A percentile compares a stretch with the other conserved stretches of the same genome.
phyloP scores from a whole-genome alignment of 805 yeast genomes.

The Clavispora vitiphila region DNA sequence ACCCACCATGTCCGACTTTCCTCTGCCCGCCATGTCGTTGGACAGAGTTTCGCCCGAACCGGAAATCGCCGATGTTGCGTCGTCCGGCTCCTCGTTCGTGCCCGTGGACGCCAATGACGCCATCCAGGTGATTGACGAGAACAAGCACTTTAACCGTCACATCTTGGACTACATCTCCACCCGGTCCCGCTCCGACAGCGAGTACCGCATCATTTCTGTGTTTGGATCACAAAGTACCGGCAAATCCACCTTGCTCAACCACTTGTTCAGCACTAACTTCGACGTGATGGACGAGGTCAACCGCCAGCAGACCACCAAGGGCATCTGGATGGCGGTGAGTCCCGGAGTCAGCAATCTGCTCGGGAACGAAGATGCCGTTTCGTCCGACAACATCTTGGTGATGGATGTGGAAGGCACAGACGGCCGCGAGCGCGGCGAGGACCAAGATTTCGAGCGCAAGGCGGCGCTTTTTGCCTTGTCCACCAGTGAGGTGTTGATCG shows the following conservation, averaged over 20 bases:
- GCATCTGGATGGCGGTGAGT: constrained; percentile 41
- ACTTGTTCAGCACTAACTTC: constrained; percentile 71
- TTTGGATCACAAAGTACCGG: constrained; percentile 98
- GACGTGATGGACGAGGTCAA: constrained; percentile 88
- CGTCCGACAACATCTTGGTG: constrained; percentile 53
- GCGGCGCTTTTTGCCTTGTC: constrained; percentile 93
- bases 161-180: constrained; percentile 12
- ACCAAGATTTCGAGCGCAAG: constrained; percentile 95
- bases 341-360: constrained; percentile 24
- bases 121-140: constrained; percentile 59
- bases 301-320: constrained; percentile 76
- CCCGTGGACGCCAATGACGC: constrained; percentile 40
- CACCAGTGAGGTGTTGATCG: constrained; percentile 83
- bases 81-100: constrained; percentile 36
- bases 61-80: constrained; percentile 10
- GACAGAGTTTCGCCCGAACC: constrained; percentile 1
- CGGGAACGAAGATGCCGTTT: constrained; percentile 3
- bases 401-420: constrained; percentile 99
- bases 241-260: constrained; percentile 85
- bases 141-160: constrained; percentile 45
- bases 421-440: constrained; percentile 97
- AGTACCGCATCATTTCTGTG: constrained; percentile 88
- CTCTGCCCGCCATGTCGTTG: background rate
- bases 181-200: constrained; percentile 25
- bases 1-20: background rate